Percentiles rank a stretch among this genome's conserved stretches.
phyloP scores from a whole-genome alignment of 108 stramenopile genomes.

The Conticribra weissflogii region DNA sequence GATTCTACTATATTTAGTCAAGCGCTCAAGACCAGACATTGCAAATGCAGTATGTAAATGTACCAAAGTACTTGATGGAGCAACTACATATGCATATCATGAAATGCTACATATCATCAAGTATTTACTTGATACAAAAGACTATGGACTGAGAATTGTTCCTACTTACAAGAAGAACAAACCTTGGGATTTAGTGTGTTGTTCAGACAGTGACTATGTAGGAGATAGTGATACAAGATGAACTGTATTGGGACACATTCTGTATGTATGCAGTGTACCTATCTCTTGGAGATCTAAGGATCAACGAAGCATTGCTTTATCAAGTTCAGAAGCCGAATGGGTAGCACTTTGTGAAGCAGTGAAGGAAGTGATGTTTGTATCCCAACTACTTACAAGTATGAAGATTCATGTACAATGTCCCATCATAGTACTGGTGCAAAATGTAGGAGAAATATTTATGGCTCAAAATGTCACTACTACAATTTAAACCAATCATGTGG shows the following conservation, averaged over 20 bases:
- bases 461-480: constrained; percentile 19
- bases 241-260: constrained; percentile 17
- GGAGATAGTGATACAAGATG: constrained; percentile 24
- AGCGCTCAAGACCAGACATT: constrained; percentile 15
- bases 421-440: constrained; percentile 37
- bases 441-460: constrained; percentile 9
- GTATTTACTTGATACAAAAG: constrained; percentile 7
- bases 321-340: not conserved
- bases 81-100: constrained; percentile 10
- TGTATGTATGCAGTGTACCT: constrained; percentile 25
- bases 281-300: constrained; percentile 22
- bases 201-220: constrained; percentile 1
- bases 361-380: not conserved
- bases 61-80: constrained; percentile 30
- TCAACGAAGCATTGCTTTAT: constrained; percentile 15
- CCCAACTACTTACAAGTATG: constrained; percentile 12
- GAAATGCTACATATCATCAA: constrained; percentile 21
- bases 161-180: not conserved
- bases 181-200: constrained; percentile 1
- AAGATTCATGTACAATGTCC: constrained; percentile 29
- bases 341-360: not conserved
- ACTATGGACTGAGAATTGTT: not conserved
- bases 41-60: constrained; percentile 8
- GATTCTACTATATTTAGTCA: not conserved
- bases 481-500: not conserved